Evolutionary conservation across 441 rosid species (phyloP).

Genomic region (Bruguiera hainesii): DNA sequence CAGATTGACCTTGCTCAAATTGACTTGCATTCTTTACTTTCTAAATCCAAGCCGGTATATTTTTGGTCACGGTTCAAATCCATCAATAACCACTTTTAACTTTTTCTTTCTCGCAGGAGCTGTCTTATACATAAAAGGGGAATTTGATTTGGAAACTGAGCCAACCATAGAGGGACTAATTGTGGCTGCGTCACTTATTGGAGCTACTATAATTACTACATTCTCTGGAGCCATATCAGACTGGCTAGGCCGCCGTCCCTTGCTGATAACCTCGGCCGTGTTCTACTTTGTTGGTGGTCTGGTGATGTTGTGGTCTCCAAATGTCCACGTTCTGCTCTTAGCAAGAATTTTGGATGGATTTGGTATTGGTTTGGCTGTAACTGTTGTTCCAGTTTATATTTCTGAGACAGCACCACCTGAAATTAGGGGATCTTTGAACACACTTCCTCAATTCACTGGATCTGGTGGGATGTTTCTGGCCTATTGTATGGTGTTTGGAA

Average conservation of each 20-base stretch:
- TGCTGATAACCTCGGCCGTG: slow-evolving; percentile 68
- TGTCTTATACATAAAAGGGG: slow-evolving; percentile 58
- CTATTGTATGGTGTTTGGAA: slow-evolving; percentile 76
- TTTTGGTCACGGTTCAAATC: slow-evolving; percentile 2
- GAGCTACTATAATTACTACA: slow-evolving; percentile 72
- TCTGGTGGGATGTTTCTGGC: slow-evolving; percentile 78
- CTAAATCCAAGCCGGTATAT: background rate
- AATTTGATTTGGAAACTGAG: slow-evolving; percentile 52
- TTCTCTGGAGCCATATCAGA: slow-evolving; percentile 72
- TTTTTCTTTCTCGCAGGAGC: slow-evolving; percentile 38
- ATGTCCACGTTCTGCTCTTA: slow-evolving; percentile 63
- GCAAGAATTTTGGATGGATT: slow-evolving; percentile 83
- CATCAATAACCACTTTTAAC: background rate
- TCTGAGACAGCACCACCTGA: slow-evolving; percentile 91
- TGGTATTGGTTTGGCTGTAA: slow-evolving; percentile 77
- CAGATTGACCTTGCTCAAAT: slow-evolving; percentile 13
- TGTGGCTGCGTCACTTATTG: slow-evolving; percentile 80
- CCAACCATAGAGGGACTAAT: slow-evolving; percentile 70
- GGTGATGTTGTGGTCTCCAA: slow-evolving; percentile 82
- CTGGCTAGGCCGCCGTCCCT: slow-evolving; percentile 65
- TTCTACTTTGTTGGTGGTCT: slow-evolving; percentile 62
- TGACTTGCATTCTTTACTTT: background rate
- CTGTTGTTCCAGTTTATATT: slow-evolving; percentile 71
- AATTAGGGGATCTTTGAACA: slow-evolving; percentile 71
- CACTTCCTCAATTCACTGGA: slow-evolving; percentile 84